A percentile compares a stretch with the other conserved stretches of the same genome.
Conservation (phyloP, 1,284 basidiomycete species). For the Trichosporon asahii region DNA sequence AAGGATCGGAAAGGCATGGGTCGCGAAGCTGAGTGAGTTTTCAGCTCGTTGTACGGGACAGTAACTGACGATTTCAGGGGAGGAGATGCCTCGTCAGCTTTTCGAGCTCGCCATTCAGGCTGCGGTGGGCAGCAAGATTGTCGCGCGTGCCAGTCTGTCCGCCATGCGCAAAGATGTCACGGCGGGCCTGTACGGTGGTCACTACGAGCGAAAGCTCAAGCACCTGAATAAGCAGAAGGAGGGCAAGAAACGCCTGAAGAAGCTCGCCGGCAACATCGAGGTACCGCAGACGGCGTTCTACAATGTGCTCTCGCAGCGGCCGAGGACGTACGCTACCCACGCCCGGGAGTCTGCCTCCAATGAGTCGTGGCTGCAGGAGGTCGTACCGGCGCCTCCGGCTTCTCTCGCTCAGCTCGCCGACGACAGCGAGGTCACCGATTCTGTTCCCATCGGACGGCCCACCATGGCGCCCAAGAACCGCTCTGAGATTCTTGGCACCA, state of each 20-base stretch:
- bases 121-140: slow-evolving; percentile 71
- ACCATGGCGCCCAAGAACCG: slow-evolving; percentile 20
- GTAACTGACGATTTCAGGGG: slow-evolving; percentile 57
- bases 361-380: slow-evolving; percentile 2
- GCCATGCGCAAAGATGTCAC: slow-evolving; percentile 92
- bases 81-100: slow-evolving; percentile 85
- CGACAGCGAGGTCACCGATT: neutral
- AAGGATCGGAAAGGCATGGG: slow-evolving; percentile 72
- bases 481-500: slow-evolving; percentile 18
- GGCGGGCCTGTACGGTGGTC: slow-evolving; percentile 89
- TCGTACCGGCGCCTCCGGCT: neutral
- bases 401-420: neutral
- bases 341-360: slow-evolving; percentile 3
- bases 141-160: slow-evolving; percentile 82
- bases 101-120: slow-evolving; percentile 92
- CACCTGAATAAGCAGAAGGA: slow-evolving; percentile 90
- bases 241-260: slow-evolving; percentile 80
- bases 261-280: slow-evolving; percentile 72
- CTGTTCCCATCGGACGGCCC: slow-evolving; percentile 2
- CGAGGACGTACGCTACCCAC: slow-evolving; percentile 31
- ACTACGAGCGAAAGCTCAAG: slow-evolving; percentile 87
- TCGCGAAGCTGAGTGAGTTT: slow-evolving; percentile 76
- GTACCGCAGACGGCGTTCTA: slow-evolving; percentile 89
- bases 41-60: neutral
- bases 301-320: slow-evolving; percentile 65